phyloP scores from a whole-genome alignment of 176 grass and related monocot species.

The Dendrocalamus sinicus region DNA sequence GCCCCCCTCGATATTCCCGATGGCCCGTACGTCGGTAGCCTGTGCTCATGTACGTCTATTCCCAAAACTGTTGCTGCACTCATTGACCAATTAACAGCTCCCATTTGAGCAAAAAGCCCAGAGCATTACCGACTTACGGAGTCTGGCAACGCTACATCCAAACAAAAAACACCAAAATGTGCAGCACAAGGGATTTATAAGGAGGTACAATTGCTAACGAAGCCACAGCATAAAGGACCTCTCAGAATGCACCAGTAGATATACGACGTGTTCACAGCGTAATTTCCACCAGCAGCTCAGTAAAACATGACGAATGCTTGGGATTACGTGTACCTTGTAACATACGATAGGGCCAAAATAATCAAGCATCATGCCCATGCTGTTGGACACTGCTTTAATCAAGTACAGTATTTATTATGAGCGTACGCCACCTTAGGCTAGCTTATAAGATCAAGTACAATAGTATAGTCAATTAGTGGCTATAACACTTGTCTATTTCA shows the following conservation, averaged over 20 bases:
- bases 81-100: background rate
- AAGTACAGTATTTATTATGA: background rate
- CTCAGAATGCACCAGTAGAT: background rate
- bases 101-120: background rate
- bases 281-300: background rate
- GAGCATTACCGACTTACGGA: background rate
- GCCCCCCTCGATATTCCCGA: slow-evolving; percentile 25
- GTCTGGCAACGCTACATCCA: background rate
- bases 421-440: background rate
- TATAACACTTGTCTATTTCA: no score
- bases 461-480: no score
- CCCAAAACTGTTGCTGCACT: background rate
- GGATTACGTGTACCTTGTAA: background rate
- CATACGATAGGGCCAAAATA: background rate
- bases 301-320: background rate
- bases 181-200: background rate
- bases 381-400: slow-evolving; percentile 34
- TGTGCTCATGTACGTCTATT: background rate
- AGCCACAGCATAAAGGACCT: background rate
- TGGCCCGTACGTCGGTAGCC: background rate
- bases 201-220: background rate
- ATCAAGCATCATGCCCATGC: background rate
- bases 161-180: background rate
- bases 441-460: no score
- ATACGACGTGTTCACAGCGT: background rate